Evolutionary conservation across 106 monocot genomes (phyloP).

Genomic region (Narthecium ossifragum): DNA sequence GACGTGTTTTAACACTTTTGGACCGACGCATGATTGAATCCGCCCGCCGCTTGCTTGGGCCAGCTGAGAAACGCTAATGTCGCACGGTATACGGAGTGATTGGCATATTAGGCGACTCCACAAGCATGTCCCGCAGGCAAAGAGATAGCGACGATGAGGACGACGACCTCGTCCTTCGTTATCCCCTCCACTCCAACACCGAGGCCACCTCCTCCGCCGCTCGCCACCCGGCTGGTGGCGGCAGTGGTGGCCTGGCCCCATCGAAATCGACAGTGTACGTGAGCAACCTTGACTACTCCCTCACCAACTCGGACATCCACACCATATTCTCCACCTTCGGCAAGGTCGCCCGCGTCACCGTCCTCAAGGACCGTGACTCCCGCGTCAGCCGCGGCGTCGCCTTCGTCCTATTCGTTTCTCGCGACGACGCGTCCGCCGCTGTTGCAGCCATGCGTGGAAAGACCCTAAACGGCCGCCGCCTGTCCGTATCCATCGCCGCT

Average conservation of each 20-base stretch:
- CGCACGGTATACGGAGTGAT: no score
- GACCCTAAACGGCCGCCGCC: conserved; percentile 77
- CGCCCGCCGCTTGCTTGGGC: no score
- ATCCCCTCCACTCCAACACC: conserved; percentile 46
- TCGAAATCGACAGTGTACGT: conserved; percentile 95
- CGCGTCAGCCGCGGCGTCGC: conserved; percentile 86
- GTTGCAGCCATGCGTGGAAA: conserved; percentile 53
- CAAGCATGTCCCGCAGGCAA: conserved; percentile 43
- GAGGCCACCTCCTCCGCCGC: conserved; percentile 19
- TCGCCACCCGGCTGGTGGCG: background rate
- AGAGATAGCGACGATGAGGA: conserved; percentile 40
- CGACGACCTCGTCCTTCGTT: conserved; percentile 64
- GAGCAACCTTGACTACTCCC: conserved; percentile 78
- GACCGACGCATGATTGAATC: no score
- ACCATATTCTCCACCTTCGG: conserved; percentile 98
- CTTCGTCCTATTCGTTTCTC: conserved; percentile 93
- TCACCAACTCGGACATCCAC: conserved; percentile 98
- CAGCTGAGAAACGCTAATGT: no score
- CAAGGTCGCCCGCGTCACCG: conserved; percentile 87
- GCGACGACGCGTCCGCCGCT: conserved; percentile 62
- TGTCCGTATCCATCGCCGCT: conserved; percentile 74
- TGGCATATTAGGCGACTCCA: no score
- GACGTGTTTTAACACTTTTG: no score
- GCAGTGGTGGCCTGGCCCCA: conserved; percentile 66
- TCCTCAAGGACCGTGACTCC: conserved; percentile 68